These are phyloP conservation scores for Eragrostis tef DNA, from an alignment of 202 grass and related monocot genomes.

Conservation along the genomic window DNA sequence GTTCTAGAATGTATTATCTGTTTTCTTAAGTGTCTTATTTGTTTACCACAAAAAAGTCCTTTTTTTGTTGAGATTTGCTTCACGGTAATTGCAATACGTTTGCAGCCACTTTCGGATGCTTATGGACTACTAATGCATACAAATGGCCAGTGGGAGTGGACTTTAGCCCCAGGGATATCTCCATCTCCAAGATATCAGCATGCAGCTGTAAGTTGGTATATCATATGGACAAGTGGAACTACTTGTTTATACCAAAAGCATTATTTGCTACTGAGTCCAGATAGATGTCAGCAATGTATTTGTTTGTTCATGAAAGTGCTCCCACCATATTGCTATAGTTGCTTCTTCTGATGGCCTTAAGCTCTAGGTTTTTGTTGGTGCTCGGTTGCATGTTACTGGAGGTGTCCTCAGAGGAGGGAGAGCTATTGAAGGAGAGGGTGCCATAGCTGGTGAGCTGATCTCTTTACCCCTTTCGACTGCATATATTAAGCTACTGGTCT, in stretches of 20 bases:
- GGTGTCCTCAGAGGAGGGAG: constrained; percentile 96
- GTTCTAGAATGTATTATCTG: background rate
- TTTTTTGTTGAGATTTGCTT: constrained; percentile 35
- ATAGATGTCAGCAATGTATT: constrained; percentile 19
- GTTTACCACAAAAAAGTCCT: background rate
- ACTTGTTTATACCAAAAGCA: constrained; percentile 24
- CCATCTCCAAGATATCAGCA: constrained; percentile 99
- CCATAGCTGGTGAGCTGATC: constrained; percentile 74
- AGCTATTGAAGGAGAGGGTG: constrained; percentile 86
- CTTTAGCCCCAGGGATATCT: constrained; percentile 91
- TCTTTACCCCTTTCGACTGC: constrained; percentile 20
- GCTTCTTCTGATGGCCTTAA: constrained; percentile 52
- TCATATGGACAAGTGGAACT: constrained; percentile 23
- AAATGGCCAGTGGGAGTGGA: constrained; percentile 98
- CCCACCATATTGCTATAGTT: constrained; percentile 30
- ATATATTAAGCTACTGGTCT: constrained; percentile 36
- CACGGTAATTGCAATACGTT: constrained; percentile 42
- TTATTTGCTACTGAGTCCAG: constrained; percentile 30
- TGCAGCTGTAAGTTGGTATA: constrained; percentile 79
- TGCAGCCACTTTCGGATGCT: constrained; percentile 91
- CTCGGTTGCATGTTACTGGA: constrained; percentile 97
- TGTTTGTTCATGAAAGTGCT: constrained; percentile 26
- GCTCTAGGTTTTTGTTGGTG: constrained; percentile 89
- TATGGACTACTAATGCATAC: constrained; percentile 99
- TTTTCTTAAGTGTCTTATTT: background rate